These are phyloP conservation scores for Monosporascus cannonballus DNA, from an alignment of 2,329 filamentous ascomycete genomes.

Conservation along the genomic window DNA sequence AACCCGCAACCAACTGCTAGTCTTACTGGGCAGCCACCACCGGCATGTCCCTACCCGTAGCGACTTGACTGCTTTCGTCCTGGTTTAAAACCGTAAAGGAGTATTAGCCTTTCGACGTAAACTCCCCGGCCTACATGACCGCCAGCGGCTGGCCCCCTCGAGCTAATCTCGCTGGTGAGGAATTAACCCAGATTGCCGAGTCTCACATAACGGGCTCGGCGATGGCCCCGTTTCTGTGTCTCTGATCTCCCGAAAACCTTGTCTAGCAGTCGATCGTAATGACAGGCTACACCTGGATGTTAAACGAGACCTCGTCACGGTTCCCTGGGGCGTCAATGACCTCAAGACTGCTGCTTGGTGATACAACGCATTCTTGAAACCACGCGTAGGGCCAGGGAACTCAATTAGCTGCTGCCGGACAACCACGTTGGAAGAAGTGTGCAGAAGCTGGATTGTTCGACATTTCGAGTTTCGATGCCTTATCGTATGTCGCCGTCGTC, in stretches of 20 bases:
- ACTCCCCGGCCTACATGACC: neutral
- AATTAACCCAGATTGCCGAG: neutral
- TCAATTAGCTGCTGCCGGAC: neutral
- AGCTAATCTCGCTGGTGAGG: neutral
- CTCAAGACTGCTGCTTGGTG: slow-evolving; percentile 10
- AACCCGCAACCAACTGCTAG: neutral
- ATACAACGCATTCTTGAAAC: slow-evolving; percentile 7
- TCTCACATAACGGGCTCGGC: too few relatives aligned
- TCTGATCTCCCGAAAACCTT: too few relatives aligned
- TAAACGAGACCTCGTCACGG: neutral
- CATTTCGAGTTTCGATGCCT: too few relatives aligned
- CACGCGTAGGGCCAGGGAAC: neutral
- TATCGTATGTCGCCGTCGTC: too few relatives aligned
- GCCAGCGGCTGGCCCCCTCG: neutral
- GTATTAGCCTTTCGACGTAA: slow-evolving; percentile 1
- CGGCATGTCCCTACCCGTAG: too few relatives aligned
- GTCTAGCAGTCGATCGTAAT: neutral
- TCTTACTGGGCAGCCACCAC: neutral
- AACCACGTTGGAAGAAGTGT: too few relatives aligned
- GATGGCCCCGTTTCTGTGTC: too few relatives aligned
- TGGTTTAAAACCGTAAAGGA: neutral
- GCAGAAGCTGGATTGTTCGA: too few relatives aligned
- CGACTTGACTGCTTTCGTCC: neutral
- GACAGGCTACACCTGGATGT: neutral
- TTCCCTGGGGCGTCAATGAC: slow-evolving; percentile 11